Conservation (phyloP, 768 basidiomycete species). For the Lactifluus echinatus region DNA sequence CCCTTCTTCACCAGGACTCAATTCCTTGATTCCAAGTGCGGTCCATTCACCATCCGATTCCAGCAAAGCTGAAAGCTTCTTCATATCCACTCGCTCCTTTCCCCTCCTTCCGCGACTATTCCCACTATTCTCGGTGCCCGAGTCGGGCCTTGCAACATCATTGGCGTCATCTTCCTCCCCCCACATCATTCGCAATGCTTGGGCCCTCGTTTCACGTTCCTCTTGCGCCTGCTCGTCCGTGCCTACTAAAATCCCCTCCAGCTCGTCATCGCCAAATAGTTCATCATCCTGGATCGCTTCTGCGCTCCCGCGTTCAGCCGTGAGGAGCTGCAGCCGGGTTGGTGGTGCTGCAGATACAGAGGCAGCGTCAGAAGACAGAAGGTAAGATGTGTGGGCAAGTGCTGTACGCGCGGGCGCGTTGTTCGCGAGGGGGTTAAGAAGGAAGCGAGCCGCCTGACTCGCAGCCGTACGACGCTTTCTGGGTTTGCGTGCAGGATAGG, state of each 20-base stretch:
- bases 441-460: conserved; percentile 42
- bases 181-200: conserved; percentile 13
- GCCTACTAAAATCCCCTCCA: conserved; percentile 49
- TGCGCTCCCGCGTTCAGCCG: conserved; percentile 48
- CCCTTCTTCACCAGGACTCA: background rate
- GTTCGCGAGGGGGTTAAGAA: conserved; percentile 48
- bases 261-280: conserved; percentile 58
- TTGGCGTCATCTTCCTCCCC: conserved; percentile 11
- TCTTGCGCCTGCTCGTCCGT: conserved; percentile 26
- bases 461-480: conserved; percentile 29
- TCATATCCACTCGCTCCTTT: conserved; percentile 43
- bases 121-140: conserved; percentile 3
- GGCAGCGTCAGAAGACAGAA: conserved; percentile 41
- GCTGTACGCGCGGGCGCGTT: conserved; percentile 15
- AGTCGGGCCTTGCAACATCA: background rate
- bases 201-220: conserved; percentile 17
- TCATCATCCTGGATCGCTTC: conserved; percentile 57
- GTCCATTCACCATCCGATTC: conserved; percentile 10
- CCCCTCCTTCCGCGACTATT: conserved; percentile 27
- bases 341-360: conserved; percentile 29
- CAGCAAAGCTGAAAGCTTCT: conserved; percentile 46
- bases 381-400: conserved; percentile 34
- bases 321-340: conserved; percentile 60
- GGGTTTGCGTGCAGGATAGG: conserved; percentile 23
- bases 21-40: background rate